phyloP scores from a whole-genome alignment of 2,329 filamentous ascomycete genomes.

The Westerdykella ornata region DNA sequence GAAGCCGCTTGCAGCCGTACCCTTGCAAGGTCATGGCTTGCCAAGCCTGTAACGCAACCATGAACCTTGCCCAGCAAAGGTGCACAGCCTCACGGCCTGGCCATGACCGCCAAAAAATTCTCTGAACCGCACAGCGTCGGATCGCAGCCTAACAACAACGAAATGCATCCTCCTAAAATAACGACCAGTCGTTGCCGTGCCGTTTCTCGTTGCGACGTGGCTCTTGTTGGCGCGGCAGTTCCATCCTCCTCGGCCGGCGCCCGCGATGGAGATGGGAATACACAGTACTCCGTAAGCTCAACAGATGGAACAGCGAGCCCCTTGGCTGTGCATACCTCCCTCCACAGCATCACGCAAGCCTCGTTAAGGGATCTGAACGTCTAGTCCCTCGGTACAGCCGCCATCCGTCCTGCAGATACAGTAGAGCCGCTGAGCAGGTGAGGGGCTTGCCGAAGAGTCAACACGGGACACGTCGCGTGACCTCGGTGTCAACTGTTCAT shows the following conservation, averaged over 20 bases:
- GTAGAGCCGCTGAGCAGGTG: too few relatives aligned
- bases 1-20: constrained; percentile 9
- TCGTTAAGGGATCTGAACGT: too few relatives aligned
- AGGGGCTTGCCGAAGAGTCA: background rate
- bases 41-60: background rate
- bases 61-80: background rate
- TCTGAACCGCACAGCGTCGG: background rate
- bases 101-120: background rate
- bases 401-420: too few relatives aligned
- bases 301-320: too few relatives aligned
- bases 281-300: too few relatives aligned
- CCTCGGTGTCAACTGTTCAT: background rate
- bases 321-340: too few relatives aligned
- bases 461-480: background rate
- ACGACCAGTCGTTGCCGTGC: background rate
- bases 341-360: too few relatives aligned
- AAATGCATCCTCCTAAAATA: background rate
- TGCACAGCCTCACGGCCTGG: background rate
- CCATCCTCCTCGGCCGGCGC: too few relatives aligned
- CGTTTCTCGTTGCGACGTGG: too few relatives aligned
- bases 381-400: too few relatives aligned
- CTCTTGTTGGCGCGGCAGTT: too few relatives aligned
- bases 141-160: background rate
- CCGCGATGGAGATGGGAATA: too few relatives aligned
- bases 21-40: background rate